These are phyloP conservation scores for Chaetomiaceae sp. DNA, from an alignment of 2,329 filamentous ascomycete genomes.

Conservation along the genomic window DNA sequence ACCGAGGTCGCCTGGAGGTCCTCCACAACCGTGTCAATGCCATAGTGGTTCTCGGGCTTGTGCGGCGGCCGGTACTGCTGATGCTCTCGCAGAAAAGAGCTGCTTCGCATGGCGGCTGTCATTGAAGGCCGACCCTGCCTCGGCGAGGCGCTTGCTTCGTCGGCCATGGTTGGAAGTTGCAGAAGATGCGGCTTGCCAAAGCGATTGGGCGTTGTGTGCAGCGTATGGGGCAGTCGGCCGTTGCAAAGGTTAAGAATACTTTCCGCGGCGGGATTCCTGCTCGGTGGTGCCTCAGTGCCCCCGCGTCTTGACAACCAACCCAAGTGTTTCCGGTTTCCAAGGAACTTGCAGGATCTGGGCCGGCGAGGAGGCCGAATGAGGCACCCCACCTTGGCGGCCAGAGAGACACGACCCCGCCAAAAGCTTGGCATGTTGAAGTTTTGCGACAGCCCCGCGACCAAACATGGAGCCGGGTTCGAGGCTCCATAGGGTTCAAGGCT, in stretches of 20 bases:
- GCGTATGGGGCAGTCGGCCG: neutral
- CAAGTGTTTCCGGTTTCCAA: slow-evolving; percentile 4
- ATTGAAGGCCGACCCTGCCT: slow-evolving; percentile 23
- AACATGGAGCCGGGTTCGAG: too few relatives aligned
- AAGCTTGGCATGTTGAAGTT: slow-evolving; percentile 4
- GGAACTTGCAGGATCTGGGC: neutral
- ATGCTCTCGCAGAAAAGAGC: slow-evolving; percentile 58
- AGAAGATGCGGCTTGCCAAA: neutral
- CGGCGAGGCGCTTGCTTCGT: slow-evolving; percentile 14
- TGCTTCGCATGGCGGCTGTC: slow-evolving; percentile 42
- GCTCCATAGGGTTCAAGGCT: too few relatives aligned
- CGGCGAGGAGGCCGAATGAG: neutral
- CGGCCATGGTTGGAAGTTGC: slow-evolving; percentile 20
- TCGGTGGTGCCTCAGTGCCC: neutral
- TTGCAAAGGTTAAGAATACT: neutral
- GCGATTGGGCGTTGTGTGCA: too few relatives aligned
- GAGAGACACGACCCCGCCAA: slow-evolving; percentile 9
- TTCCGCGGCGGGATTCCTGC: slow-evolving; percentile 4
- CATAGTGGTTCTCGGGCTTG: slow-evolving; percentile 51
- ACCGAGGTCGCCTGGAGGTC: slow-evolving; percentile 40
- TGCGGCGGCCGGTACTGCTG: slow-evolving; percentile 57
- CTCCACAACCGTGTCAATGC: slow-evolving; percentile 62
- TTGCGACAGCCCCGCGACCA: too few relatives aligned
- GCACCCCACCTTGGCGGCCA: slow-evolving; percentile 10
- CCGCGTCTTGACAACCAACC: slow-evolving; percentile 2